Evolutionary conservation across 2,329 filamentous ascomycete species (phyloP).

Genomic region (Trichoderma atroviride): DNA sequence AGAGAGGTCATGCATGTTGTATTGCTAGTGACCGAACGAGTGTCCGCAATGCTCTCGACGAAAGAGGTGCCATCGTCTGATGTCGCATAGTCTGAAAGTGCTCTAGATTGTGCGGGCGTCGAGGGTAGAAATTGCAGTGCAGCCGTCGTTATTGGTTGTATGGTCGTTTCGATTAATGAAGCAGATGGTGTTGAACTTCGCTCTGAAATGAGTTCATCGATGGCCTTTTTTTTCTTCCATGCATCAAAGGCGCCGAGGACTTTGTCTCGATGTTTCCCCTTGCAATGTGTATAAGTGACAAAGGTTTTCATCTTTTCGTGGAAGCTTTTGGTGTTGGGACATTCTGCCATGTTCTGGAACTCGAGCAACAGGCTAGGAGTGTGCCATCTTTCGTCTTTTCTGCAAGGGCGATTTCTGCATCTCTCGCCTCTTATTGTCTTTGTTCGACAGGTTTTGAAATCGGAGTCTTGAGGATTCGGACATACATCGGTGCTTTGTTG

Average conservation of each 20-base stretch:
- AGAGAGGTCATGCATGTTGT: slow-evolving; percentile 1
- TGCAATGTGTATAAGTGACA: slow-evolving; percentile 11
- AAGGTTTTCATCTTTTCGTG: slow-evolving; percentile 1
- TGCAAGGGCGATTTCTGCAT: slow-evolving; percentile 1
- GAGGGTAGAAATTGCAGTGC: not conserved
- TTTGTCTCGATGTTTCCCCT: not conserved
- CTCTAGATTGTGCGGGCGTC: not conserved
- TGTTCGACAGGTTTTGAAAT: slow-evolving; percentile 8
- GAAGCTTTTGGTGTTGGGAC: not conserved
- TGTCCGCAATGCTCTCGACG: not conserved
- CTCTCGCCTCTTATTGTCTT: not conserved
- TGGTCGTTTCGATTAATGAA: not conserved
- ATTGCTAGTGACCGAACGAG: not conserved
- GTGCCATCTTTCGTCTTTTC: not conserved
- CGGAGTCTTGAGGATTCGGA: slow-evolving; percentile 9
- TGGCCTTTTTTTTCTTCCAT: not conserved
- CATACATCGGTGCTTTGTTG: not conserved
- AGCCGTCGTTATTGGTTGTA: not conserved
- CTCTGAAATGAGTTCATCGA: not conserved
- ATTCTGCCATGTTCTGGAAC: slow-evolving; percentile 3
- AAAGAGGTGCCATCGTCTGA: slow-evolving; percentile 9
- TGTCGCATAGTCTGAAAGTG: not conserved
- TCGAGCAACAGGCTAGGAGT: not conserved
- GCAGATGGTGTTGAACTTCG: not conserved
- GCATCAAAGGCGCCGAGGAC: not conserved